A percentile compares a stretch with the other conserved stretches of the same genome.
These are phyloP conservation scores for Alternaria metachromatica DNA, from an alignment of 2,329 filamentous ascomycete species.

Conservation along the genomic window DNA sequence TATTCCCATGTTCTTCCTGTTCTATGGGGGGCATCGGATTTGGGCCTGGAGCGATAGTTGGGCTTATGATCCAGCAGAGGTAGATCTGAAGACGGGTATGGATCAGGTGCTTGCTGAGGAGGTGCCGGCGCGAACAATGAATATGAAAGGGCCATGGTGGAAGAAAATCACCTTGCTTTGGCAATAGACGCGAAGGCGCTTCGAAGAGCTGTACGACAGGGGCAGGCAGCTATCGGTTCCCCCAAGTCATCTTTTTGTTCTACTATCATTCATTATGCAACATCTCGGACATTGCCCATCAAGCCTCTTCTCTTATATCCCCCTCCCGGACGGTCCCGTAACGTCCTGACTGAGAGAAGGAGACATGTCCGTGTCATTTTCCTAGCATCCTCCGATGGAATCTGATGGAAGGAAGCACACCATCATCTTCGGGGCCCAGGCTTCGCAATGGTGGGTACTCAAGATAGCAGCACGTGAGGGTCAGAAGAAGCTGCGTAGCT, in stretches of 20 bases:
- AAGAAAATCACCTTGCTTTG: conserved; percentile 35
- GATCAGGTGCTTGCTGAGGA: conserved; percentile 42
- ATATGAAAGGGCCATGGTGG: conserved; percentile 26
- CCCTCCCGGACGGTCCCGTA: background rate
- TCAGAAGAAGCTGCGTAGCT: background rate
- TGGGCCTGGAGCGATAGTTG: conserved; percentile 58
- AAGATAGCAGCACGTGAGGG: background rate
- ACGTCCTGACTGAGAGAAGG: background rate
- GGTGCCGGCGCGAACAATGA: conserved; percentile 30
- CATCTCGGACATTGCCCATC: background rate
- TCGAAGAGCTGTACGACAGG: background rate
- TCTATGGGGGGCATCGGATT: conserved; percentile 63
- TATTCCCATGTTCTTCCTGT: conserved; percentile 64
- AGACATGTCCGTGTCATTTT: background rate
- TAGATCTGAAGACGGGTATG: conserved; percentile 60
- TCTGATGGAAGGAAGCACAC: background rate
- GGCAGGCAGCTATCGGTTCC: background rate
- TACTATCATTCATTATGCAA: background rate
- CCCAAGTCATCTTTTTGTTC: background rate
- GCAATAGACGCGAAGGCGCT: conserved; percentile 19
- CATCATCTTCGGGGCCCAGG: background rate
- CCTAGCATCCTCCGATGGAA: background rate
- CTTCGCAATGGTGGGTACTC: background rate
- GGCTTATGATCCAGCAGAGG: conserved; percentile 56
- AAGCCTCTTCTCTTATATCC: background rate